A percentile compares a stretch with the other conserved stretches of the same genome.
Conservation (phyloP, 73 alveolate species). For the Loxodes magnus region DNA sequence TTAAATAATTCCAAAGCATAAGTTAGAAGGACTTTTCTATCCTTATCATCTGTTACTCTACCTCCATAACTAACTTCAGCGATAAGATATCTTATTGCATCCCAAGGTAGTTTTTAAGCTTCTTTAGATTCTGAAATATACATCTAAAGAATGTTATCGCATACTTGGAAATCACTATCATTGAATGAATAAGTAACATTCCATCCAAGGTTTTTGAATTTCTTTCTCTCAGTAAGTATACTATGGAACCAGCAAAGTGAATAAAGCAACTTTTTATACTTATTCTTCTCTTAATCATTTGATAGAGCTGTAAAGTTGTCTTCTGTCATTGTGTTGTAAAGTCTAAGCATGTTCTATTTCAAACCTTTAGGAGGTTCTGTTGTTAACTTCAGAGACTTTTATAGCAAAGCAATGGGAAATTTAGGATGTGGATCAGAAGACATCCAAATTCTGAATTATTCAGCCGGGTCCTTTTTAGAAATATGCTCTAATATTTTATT, state of each 20-base stretch:
- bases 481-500: conserved; percentile 70
- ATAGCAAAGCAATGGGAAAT: conserved; percentile 97
- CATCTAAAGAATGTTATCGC: conserved; percentile 95
- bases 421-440: conserved; percentile 98
- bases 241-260: conserved; percentile 96
- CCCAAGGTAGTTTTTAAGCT: conserved; percentile 87
- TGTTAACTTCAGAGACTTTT: conserved; percentile 97
- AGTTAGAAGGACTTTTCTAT: conserved; percentile 76
- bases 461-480: conserved; percentile 84
- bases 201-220: conserved; percentile 98
- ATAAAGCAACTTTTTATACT: conserved; percentile 18
- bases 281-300: not conserved
- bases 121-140: conserved; percentile 83
- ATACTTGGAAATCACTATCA: conserved; percentile 98
- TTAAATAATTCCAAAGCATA: conserved; percentile 50
- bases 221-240: conserved; percentile 90
- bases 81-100: conserved; percentile 95
- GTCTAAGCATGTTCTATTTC: conserved; percentile 95
- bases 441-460: conserved; percentile 95
- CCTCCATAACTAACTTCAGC: conserved; percentile 93
- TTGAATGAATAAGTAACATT: conserved; percentile 98
- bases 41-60: conserved; percentile 96
- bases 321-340: conserved; percentile 90
- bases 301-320: conserved; percentile 34
- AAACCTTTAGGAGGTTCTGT: conserved; percentile 99